Conservation (phyloP, 1,284 basidiomycete genomes). For the Cryptococcus sp. region DNA sequence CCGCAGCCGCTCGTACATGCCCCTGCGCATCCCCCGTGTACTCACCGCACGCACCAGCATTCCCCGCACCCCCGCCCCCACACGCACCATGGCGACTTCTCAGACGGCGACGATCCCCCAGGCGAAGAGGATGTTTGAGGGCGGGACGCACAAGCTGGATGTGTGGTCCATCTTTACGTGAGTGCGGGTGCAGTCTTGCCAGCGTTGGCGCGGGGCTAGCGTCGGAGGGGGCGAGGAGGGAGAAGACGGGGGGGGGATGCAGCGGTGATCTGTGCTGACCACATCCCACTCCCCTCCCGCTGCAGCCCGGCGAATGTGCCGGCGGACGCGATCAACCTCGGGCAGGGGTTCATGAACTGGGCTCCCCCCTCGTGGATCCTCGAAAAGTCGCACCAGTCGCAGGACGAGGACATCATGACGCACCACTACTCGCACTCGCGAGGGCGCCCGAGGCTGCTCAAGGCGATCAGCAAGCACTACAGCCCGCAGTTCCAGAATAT, state of each 20-base stretch:
- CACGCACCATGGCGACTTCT: constrained; percentile 29
- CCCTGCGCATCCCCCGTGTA: no score
- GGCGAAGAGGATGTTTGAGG: constrained; percentile 46
- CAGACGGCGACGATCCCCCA: constrained; percentile 35
- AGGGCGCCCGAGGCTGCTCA: constrained; percentile 75
- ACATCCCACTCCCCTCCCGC: neutral
- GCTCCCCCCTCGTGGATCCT: constrained; percentile 78
- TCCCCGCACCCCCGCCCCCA: neutral
- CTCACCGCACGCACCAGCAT: no score
- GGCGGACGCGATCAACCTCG: constrained; percentile 81
- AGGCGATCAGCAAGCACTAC: constrained; percentile 79
- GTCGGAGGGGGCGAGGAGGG: no score
- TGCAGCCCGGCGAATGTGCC: constrained; percentile 77
- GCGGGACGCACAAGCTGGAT: constrained; percentile 58
- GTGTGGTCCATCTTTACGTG: constrained; percentile 94
- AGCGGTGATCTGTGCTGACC: no score
- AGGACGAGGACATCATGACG: constrained; percentile 60
- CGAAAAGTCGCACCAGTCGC: constrained; percentile 68
- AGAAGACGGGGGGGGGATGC: no score
- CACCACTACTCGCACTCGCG: constrained; percentile 92
- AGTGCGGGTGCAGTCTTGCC: constrained; percentile 29
- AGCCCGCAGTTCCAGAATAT: constrained; percentile 60
- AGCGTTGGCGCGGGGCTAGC: no score
- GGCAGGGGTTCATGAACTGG: constrained; percentile 87
- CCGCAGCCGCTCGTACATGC: no score